A percentile compares a stretch with the other conserved stretches of the same genome.
phyloP scores from a whole-genome alignment of 2,329 filamentous ascomycete species.

The Calonectria montana region DNA sequence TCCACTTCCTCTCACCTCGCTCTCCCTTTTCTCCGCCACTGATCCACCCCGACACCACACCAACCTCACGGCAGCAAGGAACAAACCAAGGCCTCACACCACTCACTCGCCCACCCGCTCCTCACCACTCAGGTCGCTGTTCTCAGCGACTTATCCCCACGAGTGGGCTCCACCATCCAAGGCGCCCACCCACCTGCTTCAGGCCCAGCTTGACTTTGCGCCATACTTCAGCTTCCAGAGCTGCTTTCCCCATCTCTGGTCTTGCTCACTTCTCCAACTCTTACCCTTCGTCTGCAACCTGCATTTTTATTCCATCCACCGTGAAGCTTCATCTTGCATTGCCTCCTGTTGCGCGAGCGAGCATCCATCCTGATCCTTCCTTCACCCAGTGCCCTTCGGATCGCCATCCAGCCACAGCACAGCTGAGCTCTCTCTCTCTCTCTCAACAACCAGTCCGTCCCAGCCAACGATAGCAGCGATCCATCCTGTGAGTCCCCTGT shows the following conservation, averaged over 20 bases:
- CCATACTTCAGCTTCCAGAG: slow-evolving; percentile 8
- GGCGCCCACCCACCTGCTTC: slow-evolving; percentile 4
- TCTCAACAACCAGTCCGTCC: slow-evolving; percentile 16
- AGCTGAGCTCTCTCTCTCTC: slow-evolving; percentile 29
- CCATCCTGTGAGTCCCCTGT: slow-evolving; percentile 29
- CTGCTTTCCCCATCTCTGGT: not conserved
- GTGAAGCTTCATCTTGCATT: not conserved
- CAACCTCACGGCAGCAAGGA: slow-evolving; percentile 18
- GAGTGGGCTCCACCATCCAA: slow-evolving; percentile 10
- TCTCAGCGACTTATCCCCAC: slow-evolving; percentile 2
- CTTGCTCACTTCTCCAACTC: not conserved
- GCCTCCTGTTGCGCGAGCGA: not conserved
- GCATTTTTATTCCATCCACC: not conserved
- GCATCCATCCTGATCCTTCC: not conserved
- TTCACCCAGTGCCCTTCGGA: slow-evolving; percentile 17
- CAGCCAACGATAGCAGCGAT: slow-evolving; percentile 31
- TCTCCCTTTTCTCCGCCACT: slow-evolving; percentile 17
- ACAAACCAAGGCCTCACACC: slow-evolving; percentile 14
- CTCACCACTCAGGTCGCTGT: slow-evolving; percentile 7
- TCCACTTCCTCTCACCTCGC: not conserved
- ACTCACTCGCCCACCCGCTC: not conserved
- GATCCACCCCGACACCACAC: slow-evolving; percentile 20
- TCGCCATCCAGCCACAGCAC: slow-evolving; percentile 32
- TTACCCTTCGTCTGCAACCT: not conserved
- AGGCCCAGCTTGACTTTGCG: not conserved